A percentile compares a stretch with the other conserved stretches of the same genome.
Conservation (phyloP, 2,329 filamentous ascomycete species). For the Gnomoniopsis sp. region DNA sequence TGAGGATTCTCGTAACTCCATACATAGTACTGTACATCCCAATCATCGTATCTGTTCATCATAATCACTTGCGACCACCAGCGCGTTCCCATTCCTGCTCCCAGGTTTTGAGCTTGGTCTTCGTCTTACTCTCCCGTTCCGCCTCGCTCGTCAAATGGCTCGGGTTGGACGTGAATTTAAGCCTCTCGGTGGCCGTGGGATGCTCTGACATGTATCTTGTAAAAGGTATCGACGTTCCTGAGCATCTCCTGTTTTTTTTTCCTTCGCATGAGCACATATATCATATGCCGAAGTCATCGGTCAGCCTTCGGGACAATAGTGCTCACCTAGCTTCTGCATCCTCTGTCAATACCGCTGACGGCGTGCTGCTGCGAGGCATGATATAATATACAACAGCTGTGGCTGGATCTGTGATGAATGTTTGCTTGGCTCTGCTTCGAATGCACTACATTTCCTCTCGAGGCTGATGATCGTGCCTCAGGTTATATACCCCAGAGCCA, state of each 20-base stretch:
- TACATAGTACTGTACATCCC: neutral
- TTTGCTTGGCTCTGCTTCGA: neutral
- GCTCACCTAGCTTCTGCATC: neutral
- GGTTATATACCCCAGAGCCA: neutral
- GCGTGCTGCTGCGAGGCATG: neutral
- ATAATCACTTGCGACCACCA: neutral
- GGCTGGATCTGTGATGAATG: neutral
- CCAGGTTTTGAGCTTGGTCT: slow-evolving; percentile 2
- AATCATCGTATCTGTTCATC: neutral
- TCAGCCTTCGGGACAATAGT: neutral
- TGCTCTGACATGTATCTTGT: neutral
- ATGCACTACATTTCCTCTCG: too few species aligned
- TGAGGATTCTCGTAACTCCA: neutral
- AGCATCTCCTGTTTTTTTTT: neutral
- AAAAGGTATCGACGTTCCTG: neutral
- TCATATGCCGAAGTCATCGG: neutral
- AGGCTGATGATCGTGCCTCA: neutral
- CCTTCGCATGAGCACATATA: neutral
- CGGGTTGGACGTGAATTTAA: neutral
- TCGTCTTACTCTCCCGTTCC: neutral
- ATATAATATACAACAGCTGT: neutral
- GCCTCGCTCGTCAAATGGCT: neutral
- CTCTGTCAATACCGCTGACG: neutral
- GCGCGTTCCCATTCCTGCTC: neutral
- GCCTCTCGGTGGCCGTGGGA: neutral